Conservation (phyloP, 805 yeast genomes). For the Cyberlindnera meyerae region DNA sequence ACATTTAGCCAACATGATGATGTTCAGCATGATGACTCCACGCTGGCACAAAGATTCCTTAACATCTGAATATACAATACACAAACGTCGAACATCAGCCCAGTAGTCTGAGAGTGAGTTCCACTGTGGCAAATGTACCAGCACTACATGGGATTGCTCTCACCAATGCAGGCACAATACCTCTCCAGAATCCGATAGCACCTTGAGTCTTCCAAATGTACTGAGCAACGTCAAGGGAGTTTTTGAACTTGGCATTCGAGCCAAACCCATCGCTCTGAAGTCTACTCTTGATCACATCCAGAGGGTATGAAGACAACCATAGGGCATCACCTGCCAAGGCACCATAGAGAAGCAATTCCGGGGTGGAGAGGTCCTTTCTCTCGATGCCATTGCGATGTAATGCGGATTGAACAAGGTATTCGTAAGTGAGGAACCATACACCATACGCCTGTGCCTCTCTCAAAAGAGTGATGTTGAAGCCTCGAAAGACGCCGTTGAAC, state of each 20-base stretch:
- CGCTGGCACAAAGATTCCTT: constrained; percentile 17
- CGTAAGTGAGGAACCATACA: constrained; percentile 83
- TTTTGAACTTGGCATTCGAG: constrained; percentile 36
- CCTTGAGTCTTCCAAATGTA: constrained; percentile 35
- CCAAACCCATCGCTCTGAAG: constrained; percentile 66
- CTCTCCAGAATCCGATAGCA: constrained; percentile 54
- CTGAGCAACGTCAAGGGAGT: constrained; percentile 35
- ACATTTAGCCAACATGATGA: not conserved
- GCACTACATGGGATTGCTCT: constrained; percentile 67
- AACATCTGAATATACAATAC: constrained; percentile 13
- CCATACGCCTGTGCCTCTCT: constrained; percentile 91
- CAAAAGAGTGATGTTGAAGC: constrained; percentile 71
- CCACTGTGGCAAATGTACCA: constrained; percentile 75
- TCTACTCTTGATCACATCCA: constrained; percentile 86
- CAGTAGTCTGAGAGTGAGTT: constrained; percentile 48
- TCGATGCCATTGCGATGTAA: constrained; percentile 29
- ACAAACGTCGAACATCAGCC: no score
- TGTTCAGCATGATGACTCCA: constrained; percentile 20
- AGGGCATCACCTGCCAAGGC: constrained; percentile 86
- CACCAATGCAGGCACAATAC: constrained; percentile 52
- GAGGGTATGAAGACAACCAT: constrained; percentile 83
- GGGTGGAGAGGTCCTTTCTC: constrained; percentile 75
- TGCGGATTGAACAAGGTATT: constrained; percentile 65
- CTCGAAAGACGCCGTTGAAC: constrained; percentile 72
- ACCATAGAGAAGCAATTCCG: constrained; percentile 82